Evolutionary conservation across 2,329 filamentous ascomycete genomes (phyloP), one percentile per base, ranked within the genome.

Genomic region (Aspergillus udagawae): DNA sequence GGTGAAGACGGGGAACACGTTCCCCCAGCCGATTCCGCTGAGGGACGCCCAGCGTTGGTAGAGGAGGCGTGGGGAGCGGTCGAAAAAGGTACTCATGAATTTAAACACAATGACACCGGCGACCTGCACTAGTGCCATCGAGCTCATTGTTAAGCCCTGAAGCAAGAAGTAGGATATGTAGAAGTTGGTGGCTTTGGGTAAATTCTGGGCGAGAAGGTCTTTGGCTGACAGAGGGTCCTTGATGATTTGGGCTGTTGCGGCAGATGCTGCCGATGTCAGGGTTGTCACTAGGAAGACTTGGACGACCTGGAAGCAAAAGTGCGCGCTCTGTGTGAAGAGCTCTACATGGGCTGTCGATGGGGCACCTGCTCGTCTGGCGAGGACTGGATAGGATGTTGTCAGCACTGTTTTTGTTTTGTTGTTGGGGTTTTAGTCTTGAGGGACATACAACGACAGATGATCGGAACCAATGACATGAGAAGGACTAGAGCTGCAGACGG

Each of bases 91-190:
- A 70, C 91, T 88, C 45, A 91, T 79, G 10, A 95, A 73, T 49
- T 84, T 84, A 70, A 89, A 91, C 23, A 93, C 77, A 21, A 91
- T 68, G 27, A 96, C 83, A 25, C 91, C 90, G 27, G 79, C 80
- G 35, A 88, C 80, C 64, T 95, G 91, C 1, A 94, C 81, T 1
- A 97, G 74, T 0, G 89, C 83, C 50, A 86, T 82, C 0, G 90
- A 84, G 9, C 91, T 89, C 59, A 92, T 84, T 3, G 86, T 87
- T 48, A 97, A 72, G 29, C 93, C 94, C 72, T 97, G 92, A 1
- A 99, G 86, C 25, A 97, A 84, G 66, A 97, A 96, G 77, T 97
- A 99, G 0, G 89, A 92, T 14, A 97, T 88, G 74, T 97, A 99
- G 69, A 97, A 95, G 74, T 96, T 97, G 58, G 91, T 93, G 0